Percentiles rank a stretch among this genome's conserved stretches.
phyloP scores from a whole-genome alignment of 1,284 basidiomycete species.

The Hypsizygus ulmarius region DNA sequence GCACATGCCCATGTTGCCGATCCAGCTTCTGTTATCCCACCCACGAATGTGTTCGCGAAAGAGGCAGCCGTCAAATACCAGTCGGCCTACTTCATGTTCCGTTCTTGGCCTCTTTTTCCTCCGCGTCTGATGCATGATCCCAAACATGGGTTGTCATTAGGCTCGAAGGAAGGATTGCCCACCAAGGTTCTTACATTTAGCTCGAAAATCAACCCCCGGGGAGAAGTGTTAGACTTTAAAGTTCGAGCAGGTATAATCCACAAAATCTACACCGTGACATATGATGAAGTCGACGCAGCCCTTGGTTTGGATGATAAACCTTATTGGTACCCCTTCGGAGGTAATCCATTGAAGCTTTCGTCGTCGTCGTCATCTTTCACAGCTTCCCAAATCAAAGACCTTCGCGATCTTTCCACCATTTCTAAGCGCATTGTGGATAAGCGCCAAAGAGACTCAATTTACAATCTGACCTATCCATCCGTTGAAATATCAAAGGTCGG shows the following conservation, averaged over 20 bases:
- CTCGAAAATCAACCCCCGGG: conserved; percentile 61
- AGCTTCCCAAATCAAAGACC: conserved; percentile 31
- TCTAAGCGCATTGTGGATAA: conserved; percentile 25
- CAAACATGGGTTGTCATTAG: conserved; percentile 61
- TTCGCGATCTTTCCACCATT: conserved; percentile 38
- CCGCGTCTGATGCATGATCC: conserved; percentile 47
- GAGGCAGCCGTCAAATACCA: conserved; percentile 51
- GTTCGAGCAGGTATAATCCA: conserved; percentile 73
- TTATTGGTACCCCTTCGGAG: conserved; percentile 47
- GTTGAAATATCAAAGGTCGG: conserved; percentile 18
- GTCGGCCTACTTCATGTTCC: conserved; percentile 66
- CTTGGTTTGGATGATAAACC: conserved; percentile 36
- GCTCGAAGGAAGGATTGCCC: conserved; percentile 39
- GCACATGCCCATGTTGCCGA: conserved; percentile 94
- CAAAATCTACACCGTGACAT: conserved; percentile 67
- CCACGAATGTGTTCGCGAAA: conserved; percentile 57
- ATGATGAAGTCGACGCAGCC: conserved; percentile 64
- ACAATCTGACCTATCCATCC: conserved; percentile 14
- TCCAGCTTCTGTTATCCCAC: conserved; percentile 80
- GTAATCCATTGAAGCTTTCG: conserved; percentile 1
- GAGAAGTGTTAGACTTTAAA: conserved; percentile 68
- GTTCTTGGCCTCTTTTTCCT: conserved; percentile 72
- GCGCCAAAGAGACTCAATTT: conserved; percentile 25
- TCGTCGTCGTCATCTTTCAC: conserved; percentile 5
- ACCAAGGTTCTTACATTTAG: conserved; percentile 81